Evolutionary conservation across 139 green algal genomes (phyloP), one percentile per base, ranked within the genome.

Genomic region (Microglena sp.): DNA sequence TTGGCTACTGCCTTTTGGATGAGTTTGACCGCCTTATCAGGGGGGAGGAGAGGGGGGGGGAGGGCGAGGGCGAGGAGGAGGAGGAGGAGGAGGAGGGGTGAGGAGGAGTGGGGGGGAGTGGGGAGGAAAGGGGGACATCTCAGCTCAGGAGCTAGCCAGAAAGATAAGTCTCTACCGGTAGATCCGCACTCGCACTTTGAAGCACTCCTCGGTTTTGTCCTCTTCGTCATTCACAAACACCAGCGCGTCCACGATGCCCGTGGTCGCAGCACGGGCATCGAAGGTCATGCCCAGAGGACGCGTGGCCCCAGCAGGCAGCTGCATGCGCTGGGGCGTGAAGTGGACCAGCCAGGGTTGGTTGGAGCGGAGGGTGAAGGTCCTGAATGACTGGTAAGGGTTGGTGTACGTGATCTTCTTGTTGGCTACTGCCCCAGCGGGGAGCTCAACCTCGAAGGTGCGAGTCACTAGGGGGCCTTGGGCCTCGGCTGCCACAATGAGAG

Each of bases 401-500:
- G 75, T 78, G 67, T 82, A 77, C 58, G 36, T 77, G 67, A 86
- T 82, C 76, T 83, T 83, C 79, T 86, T 86, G 76, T 86, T 80
- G 27, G 65, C 72, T 33, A 79, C 64, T 0, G 70, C 67, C 29
- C 76, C 76, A 28, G 64, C 67, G 1, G 73, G 72, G 6, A 84
- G 40, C 67, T 84, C 77, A 36, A 84, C 64, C 67, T 84, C 72
- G 62, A 83, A 80, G 2, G 74, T 80, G 40, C 15, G 40, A 7
- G 66, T 77, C 40, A 79, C 69, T 11, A 71, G 36, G 15, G 71
- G 71, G 30, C 67, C 60, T 34, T 71, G 56, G 32, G 73, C 77
- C 45, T 84, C 77, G 4, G 77, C 75, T 2, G 60, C 33, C 28
- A 84, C 77, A 30, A 86, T 68, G 32, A 86, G 62, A 0, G 73